phyloP scores from a whole-genome alignment of 2,329 filamentous ascomycete species.

The Diaporthe longicolla region DNA sequence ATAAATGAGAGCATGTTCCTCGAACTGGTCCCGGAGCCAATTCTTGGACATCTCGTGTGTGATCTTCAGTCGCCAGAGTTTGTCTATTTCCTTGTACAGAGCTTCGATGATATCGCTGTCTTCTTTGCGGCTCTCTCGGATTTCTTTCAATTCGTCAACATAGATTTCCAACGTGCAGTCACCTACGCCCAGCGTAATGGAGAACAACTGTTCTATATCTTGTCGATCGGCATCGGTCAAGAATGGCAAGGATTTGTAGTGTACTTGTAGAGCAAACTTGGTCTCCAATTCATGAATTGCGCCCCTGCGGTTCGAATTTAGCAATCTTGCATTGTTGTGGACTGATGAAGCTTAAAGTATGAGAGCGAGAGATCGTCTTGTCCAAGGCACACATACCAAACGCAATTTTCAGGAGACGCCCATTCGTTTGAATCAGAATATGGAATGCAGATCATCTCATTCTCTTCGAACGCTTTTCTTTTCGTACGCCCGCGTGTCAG shows the following conservation, averaged over 20 bases:
- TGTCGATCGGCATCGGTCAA: background rate
- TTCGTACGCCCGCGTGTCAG: no score
- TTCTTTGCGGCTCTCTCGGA: conserved; percentile 1
- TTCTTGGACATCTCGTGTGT: background rate
- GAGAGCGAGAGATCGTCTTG: no score
- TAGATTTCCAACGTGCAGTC: conserved; percentile 31
- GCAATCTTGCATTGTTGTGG: no score
- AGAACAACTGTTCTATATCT: conserved; percentile 35
- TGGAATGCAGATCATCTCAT: conserved; percentile 23
- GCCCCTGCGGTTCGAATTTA: no score
- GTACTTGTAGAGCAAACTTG: conserved; percentile 11
- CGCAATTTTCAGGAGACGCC: conserved; percentile 23
- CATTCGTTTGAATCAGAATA: no score
- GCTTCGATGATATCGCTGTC: conserved; percentile 21
- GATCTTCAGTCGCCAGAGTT: background rate
- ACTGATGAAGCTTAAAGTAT: no score
- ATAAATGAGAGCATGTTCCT: conserved; percentile 38
- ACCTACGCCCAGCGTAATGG: conserved; percentile 29
- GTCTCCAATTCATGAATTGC: conserved; percentile 31
- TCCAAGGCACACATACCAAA: conserved; percentile 33
- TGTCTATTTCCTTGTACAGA: conserved; percentile 37
- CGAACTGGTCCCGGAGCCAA: conserved; percentile 23
- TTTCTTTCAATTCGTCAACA: conserved; percentile 39
- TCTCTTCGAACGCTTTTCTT: background rate
- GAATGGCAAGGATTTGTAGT: conserved; percentile 19